These are phyloP conservation scores for Chaetomiaceae sp. DNA, from an alignment of 2,329 filamentous ascomycete genomes.

Conservation along the genomic window DNA sequence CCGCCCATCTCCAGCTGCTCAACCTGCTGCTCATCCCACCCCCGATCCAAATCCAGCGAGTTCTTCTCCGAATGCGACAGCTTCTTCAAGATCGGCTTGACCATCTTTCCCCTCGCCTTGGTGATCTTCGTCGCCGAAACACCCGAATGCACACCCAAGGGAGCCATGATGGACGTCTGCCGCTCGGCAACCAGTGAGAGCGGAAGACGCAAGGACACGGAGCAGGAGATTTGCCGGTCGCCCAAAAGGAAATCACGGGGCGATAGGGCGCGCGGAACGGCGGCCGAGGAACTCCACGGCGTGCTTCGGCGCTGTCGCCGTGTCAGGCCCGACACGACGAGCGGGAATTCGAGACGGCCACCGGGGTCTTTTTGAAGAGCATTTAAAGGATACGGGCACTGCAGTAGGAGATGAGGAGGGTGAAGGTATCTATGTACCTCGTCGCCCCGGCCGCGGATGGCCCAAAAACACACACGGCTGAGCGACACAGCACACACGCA, in stretches of 20 bases:
- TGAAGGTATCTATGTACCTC: too few relatives aligned
- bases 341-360: constrained; percentile 24
- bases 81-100: constrained; percentile 62
- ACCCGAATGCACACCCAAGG: constrained; percentile 33
- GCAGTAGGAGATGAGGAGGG: neutral
- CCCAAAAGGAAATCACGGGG: neutral
- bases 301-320: constrained; percentile 23
- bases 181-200: too few relatives aligned
- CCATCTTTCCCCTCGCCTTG: constrained; percentile 47
- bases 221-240: too few relatives aligned
- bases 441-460: neutral
- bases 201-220: too few relatives aligned
- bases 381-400: constrained; percentile 7
- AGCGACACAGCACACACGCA: neutral
- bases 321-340: constrained; percentile 27
- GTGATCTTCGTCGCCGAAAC: constrained; percentile 36
- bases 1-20: constrained; percentile 29
- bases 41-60: constrained; percentile 58
- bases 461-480: neutral
- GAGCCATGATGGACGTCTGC: constrained; percentile 32
- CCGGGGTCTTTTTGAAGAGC: constrained; percentile 3
- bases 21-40: constrained; percentile 49
- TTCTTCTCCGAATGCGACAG: constrained; percentile 55
- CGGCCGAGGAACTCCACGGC: constrained; percentile 3
- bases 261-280: neutral